Conservation (phyloP, 1,139 yeast species). For the Hemisphaericaspora lyxosophila region DNA sequence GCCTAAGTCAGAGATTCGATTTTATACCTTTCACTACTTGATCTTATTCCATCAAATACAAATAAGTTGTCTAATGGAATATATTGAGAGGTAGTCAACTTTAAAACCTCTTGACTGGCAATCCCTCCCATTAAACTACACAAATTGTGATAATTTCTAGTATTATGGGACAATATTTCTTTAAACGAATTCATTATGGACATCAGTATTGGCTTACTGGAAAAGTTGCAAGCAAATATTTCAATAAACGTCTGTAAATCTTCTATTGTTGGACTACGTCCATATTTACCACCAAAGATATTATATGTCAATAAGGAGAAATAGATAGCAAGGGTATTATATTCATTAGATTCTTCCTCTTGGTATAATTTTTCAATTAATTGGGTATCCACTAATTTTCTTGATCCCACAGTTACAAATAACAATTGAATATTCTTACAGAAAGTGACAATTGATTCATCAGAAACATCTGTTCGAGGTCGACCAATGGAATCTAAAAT, state of each 20-base stretch:
- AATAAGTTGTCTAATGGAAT: conserved; percentile 67
- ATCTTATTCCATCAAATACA: conserved; percentile 65
- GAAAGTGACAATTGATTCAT: conserved; percentile 48
- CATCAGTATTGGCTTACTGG: conserved; percentile 10
- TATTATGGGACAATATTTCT: conserved; percentile 32
- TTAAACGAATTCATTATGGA: conserved; percentile 23
- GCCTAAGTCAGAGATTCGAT: conserved; percentile 17
- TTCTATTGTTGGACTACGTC: conserved; percentile 18
- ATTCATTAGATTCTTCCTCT: conserved; percentile 20
- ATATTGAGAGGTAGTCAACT: conserved; percentile 67
- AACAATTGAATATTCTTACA: conserved; percentile 55
- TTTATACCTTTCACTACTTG: conserved; percentile 53
- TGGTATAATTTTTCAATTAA: conserved; percentile 19
- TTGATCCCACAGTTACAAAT: conserved; percentile 39
- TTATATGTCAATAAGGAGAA: conserved; percentile 37
- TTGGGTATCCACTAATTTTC: conserved; percentile 17
- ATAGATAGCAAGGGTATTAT: conserved; percentile 31
- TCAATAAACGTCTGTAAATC: conserved; percentile 23
- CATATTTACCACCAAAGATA: conserved; percentile 19
- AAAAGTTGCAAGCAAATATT: conserved; percentile 16
- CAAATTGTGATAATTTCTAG: conserved; percentile 34
- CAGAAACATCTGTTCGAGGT: conserved; percentile 25
- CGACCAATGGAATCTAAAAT: conserved; percentile 25
- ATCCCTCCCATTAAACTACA: conserved; percentile 68
- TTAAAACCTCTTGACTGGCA: conserved; percentile 73